These are phyloP conservation scores for Saccharomycopsis sp. DNA, from an alignment of 805 yeast species.

Conservation along the genomic window DNA sequence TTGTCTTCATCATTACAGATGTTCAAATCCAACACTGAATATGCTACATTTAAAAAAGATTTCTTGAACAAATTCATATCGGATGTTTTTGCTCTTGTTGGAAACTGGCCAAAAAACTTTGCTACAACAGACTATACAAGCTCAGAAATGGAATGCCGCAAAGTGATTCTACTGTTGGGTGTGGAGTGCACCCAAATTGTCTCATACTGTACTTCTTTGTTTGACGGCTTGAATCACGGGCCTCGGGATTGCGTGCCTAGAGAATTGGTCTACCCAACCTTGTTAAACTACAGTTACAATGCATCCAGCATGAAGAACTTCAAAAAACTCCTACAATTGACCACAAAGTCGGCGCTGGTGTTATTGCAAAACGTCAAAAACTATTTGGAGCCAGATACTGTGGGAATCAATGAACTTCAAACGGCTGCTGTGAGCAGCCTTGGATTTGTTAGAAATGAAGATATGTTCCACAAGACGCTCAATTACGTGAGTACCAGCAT, in stretches of 20 bases:
- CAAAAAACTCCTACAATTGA: slow-evolving; percentile 46
- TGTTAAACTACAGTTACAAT: slow-evolving; percentile 34
- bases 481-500: slow-evolving; percentile 50
- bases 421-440: slow-evolving; percentile 47
- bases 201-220: slow-evolving; percentile 32
- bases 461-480: slow-evolving; percentile 40
- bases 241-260: slow-evolving; percentile 43
- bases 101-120: slow-evolving; percentile 29
- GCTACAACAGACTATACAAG: slow-evolving; percentile 10
- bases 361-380: slow-evolving; percentile 16
- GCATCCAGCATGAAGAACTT: slow-evolving; percentile 39
- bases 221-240: slow-evolving; percentile 45
- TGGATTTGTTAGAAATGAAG: slow-evolving; percentile 38
- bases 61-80: slow-evolving; percentile 4
- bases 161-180: slow-evolving; percentile 35
- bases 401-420: slow-evolving; percentile 36
- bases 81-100: not conserved
- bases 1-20: slow-evolving; percentile 7
- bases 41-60: slow-evolving; percentile 1
- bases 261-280: slow-evolving; percentile 37
- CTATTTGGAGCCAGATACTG: slow-evolving; percentile 13
- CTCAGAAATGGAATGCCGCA: slow-evolving; percentile 38
- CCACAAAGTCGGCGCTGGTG: slow-evolving; percentile 14
- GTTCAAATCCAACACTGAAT: not conserved
- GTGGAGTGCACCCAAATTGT: slow-evolving; percentile 23